Conservation (phyloP, 2,329 filamentous ascomycete species). For the Apiospora koreana region DNA sequence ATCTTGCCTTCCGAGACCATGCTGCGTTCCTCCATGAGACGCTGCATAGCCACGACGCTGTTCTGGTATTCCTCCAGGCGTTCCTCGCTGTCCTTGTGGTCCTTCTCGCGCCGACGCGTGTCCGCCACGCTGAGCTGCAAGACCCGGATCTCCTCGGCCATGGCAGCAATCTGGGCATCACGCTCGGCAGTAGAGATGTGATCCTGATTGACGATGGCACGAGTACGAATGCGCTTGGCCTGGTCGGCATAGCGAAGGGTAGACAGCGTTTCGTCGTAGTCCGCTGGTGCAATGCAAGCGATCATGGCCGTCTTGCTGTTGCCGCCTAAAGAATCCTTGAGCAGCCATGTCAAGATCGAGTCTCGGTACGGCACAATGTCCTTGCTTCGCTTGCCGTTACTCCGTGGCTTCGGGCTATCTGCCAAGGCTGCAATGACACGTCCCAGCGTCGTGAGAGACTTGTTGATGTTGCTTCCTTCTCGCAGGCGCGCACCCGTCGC, state of each 20-base stretch:
- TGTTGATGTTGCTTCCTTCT: slow-evolving; percentile 98
- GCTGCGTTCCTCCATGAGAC: slow-evolving; percentile 91
- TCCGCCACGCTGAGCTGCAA: slow-evolving; percentile 77
- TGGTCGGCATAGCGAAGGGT: slow-evolving; percentile 97
- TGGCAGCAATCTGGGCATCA: slow-evolving; percentile 89
- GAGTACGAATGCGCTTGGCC: slow-evolving; percentile 94
- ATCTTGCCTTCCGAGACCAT: slow-evolving; percentile 95
- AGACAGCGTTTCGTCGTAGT: slow-evolving; percentile 96
- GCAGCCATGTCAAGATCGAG: slow-evolving; percentile 78
- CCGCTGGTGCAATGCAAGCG: slow-evolving; percentile 90
- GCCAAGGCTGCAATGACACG: slow-evolving; percentile 93
- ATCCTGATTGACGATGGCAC: slow-evolving; percentile 94
- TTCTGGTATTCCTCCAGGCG: slow-evolving; percentile 93
- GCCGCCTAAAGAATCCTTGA: slow-evolving; percentile 93
- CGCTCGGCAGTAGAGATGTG: slow-evolving; percentile 89
- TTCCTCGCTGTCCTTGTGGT: slow-evolving; percentile 72
- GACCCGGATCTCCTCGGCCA: slow-evolving; percentile 90
- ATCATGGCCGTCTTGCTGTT: slow-evolving; percentile 99
- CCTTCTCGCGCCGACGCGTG: slow-evolving; percentile 68
- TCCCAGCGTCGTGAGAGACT: slow-evolving; percentile 92
- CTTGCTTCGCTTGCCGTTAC: slow-evolving; percentile 50
- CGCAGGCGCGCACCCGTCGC: slow-evolving; percentile 88
- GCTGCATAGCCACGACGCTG: slow-evolving; percentile 86
- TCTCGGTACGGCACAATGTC: slow-evolving; percentile 89
- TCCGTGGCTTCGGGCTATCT: slow-evolving; percentile 45